Base-by-base conservation (phyloP, 2,329 filamentous ascomycete genomes). In the Xylaria sp. region DNA sequence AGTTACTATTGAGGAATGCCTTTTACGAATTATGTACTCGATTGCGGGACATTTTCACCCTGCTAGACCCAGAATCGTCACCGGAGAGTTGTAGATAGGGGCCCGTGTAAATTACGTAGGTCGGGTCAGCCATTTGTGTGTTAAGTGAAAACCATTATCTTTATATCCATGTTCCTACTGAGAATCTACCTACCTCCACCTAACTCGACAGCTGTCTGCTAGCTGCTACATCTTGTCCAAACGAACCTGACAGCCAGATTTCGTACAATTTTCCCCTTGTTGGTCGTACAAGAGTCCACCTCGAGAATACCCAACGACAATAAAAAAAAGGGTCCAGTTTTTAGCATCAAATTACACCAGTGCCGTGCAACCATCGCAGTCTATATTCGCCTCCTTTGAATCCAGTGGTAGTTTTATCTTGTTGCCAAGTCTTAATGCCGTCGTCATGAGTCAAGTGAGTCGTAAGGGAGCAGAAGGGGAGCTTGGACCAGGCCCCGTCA, bases 331-430 rank as follows among this genome's bases (percentile, higher is more conserved):
- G 28, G 59, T 69, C 66, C 71, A 63, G 25, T 72, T 77, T 74
- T 71, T 66, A 66, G 65, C 73, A 72, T 74, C 74, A 74, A 75
- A 76, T 77, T 76, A 78, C 76, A 76, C 72, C 73, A 66, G 75
- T 77, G 72, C 73, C 73, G 76, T 76, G 74, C 71, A 73, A 71
- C 72, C 67, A 70, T 72, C 65, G 71, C 72, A 74, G 74, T 79
- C 78, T 79, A 79, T 79, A 69, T 74, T 69, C 68, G 68, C 73
- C 73, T 77, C 73, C 72, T 69, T 71, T 69, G 71, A 74, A 68
- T 70, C 72, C 64, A 73, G 72, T 73, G 74, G 65, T 73, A 73
- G 63, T 78, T 77, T 77, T 78, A 72, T 78, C 77, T 77, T 78
- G 66, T 60, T 75, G 65, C 67, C 75, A 72, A 72, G 68, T 77